These are phyloP conservation scores for Coniferiporia sulphurascens DNA, from an alignment of 1,284 basidiomycete genomes.

Conservation along the genomic window DNA sequence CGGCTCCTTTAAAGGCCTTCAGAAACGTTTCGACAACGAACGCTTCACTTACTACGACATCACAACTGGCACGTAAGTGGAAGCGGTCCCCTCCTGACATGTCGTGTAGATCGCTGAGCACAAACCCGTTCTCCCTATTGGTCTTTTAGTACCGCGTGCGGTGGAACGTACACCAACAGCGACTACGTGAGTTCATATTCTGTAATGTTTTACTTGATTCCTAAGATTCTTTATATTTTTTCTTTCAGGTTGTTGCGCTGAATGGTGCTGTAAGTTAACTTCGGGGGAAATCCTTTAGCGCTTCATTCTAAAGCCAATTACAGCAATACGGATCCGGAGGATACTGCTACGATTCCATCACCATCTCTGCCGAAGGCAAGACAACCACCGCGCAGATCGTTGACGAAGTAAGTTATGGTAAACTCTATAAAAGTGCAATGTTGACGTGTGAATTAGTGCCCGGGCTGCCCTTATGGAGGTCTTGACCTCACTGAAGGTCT, in stretches of 20 bases:
- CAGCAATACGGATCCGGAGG: slow-evolving; percentile 19
- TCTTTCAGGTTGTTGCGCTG: slow-evolving; percentile 18
- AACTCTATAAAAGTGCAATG: neutral
- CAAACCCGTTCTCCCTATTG: no score
- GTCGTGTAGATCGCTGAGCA: neutral
- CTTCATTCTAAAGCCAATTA: neutral
- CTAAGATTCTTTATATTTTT: neutral
- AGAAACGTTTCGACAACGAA: slow-evolving; percentile 18
- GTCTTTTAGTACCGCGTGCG: slow-evolving; percentile 13
- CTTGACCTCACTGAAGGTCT: slow-evolving; percentile 77
- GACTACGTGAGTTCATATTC: slow-evolving; percentile 6
- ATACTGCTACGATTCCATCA: slow-evolving; percentile 19
- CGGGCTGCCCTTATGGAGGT: slow-evolving; percentile 28
- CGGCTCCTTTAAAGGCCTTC: neutral
- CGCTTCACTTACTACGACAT: slow-evolving; percentile 21
- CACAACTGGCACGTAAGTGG: slow-evolving; percentile 43
- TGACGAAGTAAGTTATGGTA: slow-evolving; percentile 17
- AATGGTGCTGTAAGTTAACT: neutral
- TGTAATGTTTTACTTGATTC: neutral
- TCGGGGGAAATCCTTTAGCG: no score
- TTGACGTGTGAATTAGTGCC: neutral
- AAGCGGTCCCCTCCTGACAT: neutral
- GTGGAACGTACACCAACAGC: slow-evolving; percentile 9
- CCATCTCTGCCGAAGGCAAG: slow-evolving; percentile 19
- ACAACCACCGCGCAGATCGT: slow-evolving; percentile 19